These are phyloP conservation scores for Vigna unguiculata DNA, from an alignment of 306 rosid species.

Conservation along the genomic window DNA sequence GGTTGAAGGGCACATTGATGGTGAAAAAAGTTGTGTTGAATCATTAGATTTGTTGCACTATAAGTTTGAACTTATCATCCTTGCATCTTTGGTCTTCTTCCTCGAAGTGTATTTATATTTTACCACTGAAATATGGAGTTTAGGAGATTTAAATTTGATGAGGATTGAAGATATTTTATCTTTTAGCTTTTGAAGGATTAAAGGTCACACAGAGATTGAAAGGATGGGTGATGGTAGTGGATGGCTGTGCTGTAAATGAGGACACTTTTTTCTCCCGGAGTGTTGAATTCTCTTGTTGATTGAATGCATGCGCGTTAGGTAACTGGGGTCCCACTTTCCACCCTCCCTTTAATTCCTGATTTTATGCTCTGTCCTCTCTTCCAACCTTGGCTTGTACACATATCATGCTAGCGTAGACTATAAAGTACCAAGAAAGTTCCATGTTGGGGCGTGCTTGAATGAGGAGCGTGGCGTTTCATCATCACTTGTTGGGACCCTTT, in stretches of 20 bases:
- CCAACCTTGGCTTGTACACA: conserved; percentile 53
- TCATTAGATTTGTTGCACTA: conserved; percentile 55
- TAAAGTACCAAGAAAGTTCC: conserved; percentile 60
- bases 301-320: conserved; percentile 87
- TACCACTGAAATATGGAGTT: conserved; percentile 42
- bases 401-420: conserved; percentile 52
- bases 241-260: conserved; percentile 73
- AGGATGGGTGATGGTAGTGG: conserved; percentile 69
- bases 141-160: conserved; percentile 51
- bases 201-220: conserved; percentile 54
- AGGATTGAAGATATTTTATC: conserved; percentile 49
- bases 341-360: conserved; percentile 54
- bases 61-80: conserved; percentile 48
- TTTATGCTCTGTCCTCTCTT: conserved; percentile 61
- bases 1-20: conserved; percentile 39
- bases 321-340: conserved; percentile 70
- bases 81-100: conserved; percentile 47
- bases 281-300: conserved; percentile 62
- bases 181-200: conserved; percentile 61
- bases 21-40: conserved; percentile 42
- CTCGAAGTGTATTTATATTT: conserved; percentile 54
- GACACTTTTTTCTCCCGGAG: conserved; percentile 52
- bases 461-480: conserved; percentile 62
- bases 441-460: conserved; percentile 55
- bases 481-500: conserved; percentile 55